These are phyloP conservation scores for Rhizopus sp. DNA, from an alignment of 371 early-diverging fungal genomes.

Conservation along the genomic window DNA sequence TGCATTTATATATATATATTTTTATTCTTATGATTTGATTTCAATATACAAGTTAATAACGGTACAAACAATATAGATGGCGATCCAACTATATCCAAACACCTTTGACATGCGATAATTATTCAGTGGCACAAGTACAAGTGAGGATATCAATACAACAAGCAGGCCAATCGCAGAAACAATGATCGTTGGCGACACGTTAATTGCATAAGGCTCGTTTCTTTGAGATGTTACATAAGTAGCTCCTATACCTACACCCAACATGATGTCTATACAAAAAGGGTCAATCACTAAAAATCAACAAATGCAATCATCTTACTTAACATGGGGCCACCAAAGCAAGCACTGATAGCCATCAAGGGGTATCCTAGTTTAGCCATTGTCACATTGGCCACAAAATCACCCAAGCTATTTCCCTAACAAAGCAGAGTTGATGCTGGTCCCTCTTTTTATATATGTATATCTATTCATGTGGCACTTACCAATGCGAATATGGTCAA, in stretches of 20 bases:
- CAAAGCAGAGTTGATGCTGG: neutral
- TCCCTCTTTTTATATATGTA: neutral
- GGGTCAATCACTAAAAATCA: neutral
- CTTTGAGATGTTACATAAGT: constrained; percentile 55
- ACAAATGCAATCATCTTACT: constrained; percentile 47
- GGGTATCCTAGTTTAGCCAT: constrained; percentile 84
- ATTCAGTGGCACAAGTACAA: constrained; percentile 56
- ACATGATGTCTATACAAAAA: constrained; percentile 60
- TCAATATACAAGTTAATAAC: constrained; percentile 55
- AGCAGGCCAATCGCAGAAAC: constrained; percentile 56
- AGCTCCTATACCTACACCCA: constrained; percentile 76
- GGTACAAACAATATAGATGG: constrained; percentile 54
- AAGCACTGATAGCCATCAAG: constrained; percentile 84
- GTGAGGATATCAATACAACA: constrained; percentile 42
- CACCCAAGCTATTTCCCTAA: constrained; percentile 85
- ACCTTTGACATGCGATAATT: constrained; percentile 51
- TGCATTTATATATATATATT: neutral
- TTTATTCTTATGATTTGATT: constrained; percentile 24
- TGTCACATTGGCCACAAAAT: constrained; percentile 83
- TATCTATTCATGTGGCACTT: constrained; percentile 13
- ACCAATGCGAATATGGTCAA: constrained; percentile 83
- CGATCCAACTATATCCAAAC: constrained; percentile 57
- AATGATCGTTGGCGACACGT: constrained; percentile 55
- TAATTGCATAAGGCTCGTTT: constrained; percentile 45
- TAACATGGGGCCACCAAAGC: constrained; percentile 84